These are phyloP conservation scores for Anthracocystis panici-leucophaei DNA, from an alignment of 1,284 basidiomycete species.

Conservation along the genomic window DNA sequence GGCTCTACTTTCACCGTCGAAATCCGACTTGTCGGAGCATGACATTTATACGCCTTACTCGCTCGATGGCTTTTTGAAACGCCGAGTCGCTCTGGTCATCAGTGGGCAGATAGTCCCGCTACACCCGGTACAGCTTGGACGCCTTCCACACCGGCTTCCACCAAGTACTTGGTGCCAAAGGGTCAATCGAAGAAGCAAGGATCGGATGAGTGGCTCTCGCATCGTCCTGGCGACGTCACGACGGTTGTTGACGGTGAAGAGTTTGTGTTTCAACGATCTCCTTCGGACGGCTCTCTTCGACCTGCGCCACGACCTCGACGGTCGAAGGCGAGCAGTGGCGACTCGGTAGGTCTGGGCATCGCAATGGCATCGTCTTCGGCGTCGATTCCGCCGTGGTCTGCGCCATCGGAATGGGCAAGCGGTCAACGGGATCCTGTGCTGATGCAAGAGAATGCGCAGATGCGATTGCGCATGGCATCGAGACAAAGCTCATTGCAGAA, in stretches of 20 bases:
- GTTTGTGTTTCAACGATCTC: background rate
- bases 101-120: conserved; percentile 17
- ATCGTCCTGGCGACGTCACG: background rate
- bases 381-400: conserved; percentile 12
- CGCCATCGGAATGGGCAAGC: conserved; percentile 24
- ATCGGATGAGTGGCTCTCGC: background rate
- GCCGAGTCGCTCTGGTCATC: conserved; percentile 9
- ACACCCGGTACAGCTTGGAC: conserved; percentile 30
- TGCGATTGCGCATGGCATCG: conserved; percentile 35
- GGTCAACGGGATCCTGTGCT: conserved; percentile 19
- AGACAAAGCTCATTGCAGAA: background rate
- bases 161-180: conserved; percentile 3
- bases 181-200: background rate
- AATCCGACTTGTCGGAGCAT: conserved; percentile 10
- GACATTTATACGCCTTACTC: conserved; percentile 14
- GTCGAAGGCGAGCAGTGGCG: background rate
- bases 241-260: background rate
- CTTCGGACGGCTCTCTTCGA: conserved; percentile 9
- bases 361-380: conserved; percentile 4
- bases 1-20: conserved; percentile 3
- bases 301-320: background rate
- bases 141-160: conserved; percentile 18
- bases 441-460: conserved; percentile 25
- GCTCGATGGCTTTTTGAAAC: conserved; percentile 10
- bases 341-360: conserved; percentile 28